Evolutionary conservation across 129 eudicot species (phyloP).

Genomic region (Oenanthe sinensis): DNA sequence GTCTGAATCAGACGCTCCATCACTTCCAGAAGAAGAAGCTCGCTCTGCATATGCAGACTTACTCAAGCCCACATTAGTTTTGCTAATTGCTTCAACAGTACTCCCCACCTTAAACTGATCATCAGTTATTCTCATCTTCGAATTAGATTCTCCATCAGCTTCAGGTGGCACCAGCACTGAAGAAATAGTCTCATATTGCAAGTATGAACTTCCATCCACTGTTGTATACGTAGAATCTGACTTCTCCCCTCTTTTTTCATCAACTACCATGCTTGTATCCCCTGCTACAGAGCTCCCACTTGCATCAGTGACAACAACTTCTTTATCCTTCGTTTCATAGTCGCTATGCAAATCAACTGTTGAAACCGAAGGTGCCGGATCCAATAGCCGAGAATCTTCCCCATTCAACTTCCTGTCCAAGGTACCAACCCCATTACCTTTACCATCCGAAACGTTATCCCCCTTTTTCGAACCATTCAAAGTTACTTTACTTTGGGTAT

Average conservation of each 20-base stretch:
- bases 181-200: conserved; percentile 18
- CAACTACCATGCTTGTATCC: conserved; percentile 8
- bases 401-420: conserved; percentile 25
- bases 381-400: conserved; percentile 18
- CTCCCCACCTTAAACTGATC: conserved; percentile 21
- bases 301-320: conserved; percentile 10
- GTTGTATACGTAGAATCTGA: conserved; percentile 6
- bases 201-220: conserved; percentile 8
- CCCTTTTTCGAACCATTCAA: conserved; percentile 26
- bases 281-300: conserved; percentile 10
- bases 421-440: conserved; percentile 21
- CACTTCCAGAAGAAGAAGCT: conserved; percentile 40
- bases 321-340: conserved; percentile 21
- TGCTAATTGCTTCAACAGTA: conserved; percentile 4
- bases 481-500: conserved; percentile 20
- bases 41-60: conserved; percentile 27
- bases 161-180: conserved; percentile 13
- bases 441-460: conserved; percentile 30
- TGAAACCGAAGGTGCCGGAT: conserved; percentile 20
- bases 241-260: conserved; percentile 16
- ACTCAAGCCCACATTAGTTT: conserved; percentile 13
- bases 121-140: conserved; percentile 18
- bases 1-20: conserved; percentile 56
- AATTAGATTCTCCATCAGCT: conserved; percentile 11
- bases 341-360: conserved; percentile 26